phyloP scores from a whole-genome alignment of 1,139 yeast genomes.

The Hyphopichia khmerensis region DNA sequence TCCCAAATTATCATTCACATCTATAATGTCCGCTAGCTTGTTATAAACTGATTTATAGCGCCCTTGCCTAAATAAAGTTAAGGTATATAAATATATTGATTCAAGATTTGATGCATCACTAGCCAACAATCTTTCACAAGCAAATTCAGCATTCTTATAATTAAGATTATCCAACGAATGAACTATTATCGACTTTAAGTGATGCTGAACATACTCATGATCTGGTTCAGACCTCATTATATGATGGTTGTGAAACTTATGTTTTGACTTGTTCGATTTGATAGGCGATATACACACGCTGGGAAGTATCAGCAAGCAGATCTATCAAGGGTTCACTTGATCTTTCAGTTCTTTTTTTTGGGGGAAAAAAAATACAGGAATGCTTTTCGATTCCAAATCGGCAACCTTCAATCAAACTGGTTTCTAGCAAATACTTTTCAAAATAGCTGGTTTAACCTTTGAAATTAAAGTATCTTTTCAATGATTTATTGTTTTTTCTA shows the following conservation, averaged over 20 bases:
- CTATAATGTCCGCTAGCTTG: constrained; percentile 31
- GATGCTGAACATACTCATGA: constrained; percentile 28
- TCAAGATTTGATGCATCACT: constrained; percentile 49
- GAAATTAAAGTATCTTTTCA: background rate
- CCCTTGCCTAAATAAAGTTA: constrained; percentile 55
- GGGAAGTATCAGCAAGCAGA: too few relatives aligned
- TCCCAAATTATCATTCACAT: constrained; percentile 54
- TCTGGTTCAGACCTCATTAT: constrained; percentile 18
- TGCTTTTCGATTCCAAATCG: too few relatives aligned
- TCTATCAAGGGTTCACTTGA: too few relatives aligned
- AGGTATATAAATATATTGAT: constrained; percentile 61
- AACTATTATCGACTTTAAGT: constrained; percentile 57
- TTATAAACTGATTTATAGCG: constrained; percentile 63
- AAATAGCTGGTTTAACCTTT: background rate
- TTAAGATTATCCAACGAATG: constrained; percentile 74
- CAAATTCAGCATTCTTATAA: constrained; percentile 72
- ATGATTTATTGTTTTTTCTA: background rate
- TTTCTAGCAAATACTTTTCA: background rate
- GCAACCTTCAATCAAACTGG: too few relatives aligned
- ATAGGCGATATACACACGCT: background rate
- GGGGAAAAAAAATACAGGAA: too few relatives aligned
- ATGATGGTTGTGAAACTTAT: background rate
- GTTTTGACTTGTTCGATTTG: background rate
- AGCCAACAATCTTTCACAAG: constrained; percentile 73
- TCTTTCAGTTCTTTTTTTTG: too few relatives aligned